Percentiles rank a stretch among this genome's conserved stretches.
phyloP scores from a whole-genome alignment of 1,139 yeast species.

The Candida freyschussii region DNA sequence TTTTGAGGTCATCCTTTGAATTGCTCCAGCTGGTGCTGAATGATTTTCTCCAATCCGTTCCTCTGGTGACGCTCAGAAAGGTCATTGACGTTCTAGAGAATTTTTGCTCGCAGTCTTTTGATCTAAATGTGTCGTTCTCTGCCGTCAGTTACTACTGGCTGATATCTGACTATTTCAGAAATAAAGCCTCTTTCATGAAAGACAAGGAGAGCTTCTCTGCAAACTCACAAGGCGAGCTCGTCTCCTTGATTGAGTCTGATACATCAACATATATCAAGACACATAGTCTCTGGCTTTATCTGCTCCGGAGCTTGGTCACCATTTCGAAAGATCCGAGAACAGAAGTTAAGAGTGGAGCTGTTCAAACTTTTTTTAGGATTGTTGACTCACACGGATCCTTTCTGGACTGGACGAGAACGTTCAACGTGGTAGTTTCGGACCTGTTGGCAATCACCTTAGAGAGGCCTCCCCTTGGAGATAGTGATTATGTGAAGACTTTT shows the following conservation, averaged over 20 bases:
- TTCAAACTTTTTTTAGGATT: constrained; percentile 82
- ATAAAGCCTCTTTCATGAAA: constrained; percentile 13
- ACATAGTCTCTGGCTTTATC: constrained; percentile 54
- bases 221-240: constrained; percentile 8
- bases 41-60: constrained; percentile 72
- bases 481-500: constrained; percentile 14
- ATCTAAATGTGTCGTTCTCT: constrained; percentile 82
- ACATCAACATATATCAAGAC: constrained; percentile 6
- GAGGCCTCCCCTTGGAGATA: constrained; percentile 18
- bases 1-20: constrained; percentile 66
- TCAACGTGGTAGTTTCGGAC: constrained; percentile 44
- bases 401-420: constrained; percentile 54
- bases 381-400: constrained; percentile 70
- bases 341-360: constrained; percentile 84
- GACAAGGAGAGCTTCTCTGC: constrained; percentile 8
- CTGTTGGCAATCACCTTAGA: constrained; percentile 29
- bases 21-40: constrained; percentile 78
- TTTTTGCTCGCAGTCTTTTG: constrained; percentile 66
- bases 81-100: constrained; percentile 67
- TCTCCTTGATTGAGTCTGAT: constrained; percentile 3
- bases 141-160: constrained; percentile 91
- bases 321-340: constrained; percentile 62
- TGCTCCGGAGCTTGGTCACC: constrained; percentile 55
- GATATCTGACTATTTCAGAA: constrained; percentile 68
- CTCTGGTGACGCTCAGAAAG: constrained; percentile 53